phyloP scores from a whole-genome alignment of 345 rosid species.

The Acer yangbiense region DNA sequence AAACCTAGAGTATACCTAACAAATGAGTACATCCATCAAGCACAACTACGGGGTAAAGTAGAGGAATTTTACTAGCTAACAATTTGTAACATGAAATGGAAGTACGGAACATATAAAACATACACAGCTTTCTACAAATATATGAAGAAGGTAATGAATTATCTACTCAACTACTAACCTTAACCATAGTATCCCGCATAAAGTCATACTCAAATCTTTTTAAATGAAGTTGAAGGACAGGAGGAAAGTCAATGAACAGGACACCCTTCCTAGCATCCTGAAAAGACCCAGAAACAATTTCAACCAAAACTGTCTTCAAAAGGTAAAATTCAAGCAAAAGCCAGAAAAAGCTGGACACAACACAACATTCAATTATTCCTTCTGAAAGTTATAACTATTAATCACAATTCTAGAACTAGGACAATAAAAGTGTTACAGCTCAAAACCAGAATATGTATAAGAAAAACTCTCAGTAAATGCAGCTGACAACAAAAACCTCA shows the following conservation, averaged over 20 bases:
- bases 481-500: neutral
- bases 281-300: neutral
- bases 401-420: neutral
- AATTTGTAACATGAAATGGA: neutral
- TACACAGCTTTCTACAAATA: neutral
- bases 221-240: slow-evolving; percentile 65
- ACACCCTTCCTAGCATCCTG: slow-evolving; percentile 73
- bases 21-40: neutral
- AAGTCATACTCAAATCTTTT: slow-evolving; percentile 66
- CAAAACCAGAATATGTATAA: neutral
- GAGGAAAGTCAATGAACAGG: slow-evolving; percentile 59
- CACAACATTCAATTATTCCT: neutral
- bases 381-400: neutral
- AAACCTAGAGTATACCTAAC: neutral
- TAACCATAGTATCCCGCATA: slow-evolving; percentile 66
- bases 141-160: neutral
- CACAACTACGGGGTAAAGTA: neutral
- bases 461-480: neutral
- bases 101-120: neutral
- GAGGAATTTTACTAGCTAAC: neutral
- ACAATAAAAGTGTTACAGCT: neutral
- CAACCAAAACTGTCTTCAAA: neutral
- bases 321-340: neutral
- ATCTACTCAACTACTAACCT: slow-evolving; percentile 38
- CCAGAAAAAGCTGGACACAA: neutral